Evolutionary conservation across 805 yeast genomes (phyloP).

Genomic region (Candida cerambycidarum): DNA sequence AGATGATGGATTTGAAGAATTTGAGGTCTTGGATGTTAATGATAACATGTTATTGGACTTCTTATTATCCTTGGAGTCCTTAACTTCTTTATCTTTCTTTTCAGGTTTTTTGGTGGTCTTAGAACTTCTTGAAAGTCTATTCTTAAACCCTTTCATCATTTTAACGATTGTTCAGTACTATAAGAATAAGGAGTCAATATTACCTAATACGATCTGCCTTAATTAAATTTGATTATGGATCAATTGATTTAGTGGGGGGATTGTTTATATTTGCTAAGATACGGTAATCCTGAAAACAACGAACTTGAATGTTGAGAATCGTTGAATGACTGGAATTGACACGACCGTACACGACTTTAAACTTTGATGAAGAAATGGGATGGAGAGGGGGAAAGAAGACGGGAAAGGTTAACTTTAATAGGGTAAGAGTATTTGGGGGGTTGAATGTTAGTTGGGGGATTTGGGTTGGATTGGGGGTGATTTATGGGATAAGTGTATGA

Average conservation of each 20-base stretch:
- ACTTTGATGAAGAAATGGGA: no score
- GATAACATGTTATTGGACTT: conserved; percentile 7
- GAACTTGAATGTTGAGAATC: conserved; percentile 7
- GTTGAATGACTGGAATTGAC: conserved; percentile 5
- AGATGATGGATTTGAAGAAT: conserved; percentile 19
- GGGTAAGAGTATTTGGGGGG: not conserved
- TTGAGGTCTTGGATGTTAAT: conserved; percentile 17
- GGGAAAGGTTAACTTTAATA: not conserved
- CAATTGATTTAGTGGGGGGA: no score
- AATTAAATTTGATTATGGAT: no score
- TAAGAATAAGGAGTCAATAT: no score
- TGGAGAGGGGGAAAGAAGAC: not conserved
- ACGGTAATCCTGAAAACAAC: conserved; percentile 1
- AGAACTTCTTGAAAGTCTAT: conserved; percentile 42
- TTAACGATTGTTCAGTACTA: conserved; percentile 10
- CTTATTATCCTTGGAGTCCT: conserved; percentile 18
- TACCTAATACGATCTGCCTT: no score
- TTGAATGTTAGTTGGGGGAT: no score
- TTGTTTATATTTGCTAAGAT: no score
- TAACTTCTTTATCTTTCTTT: conserved; percentile 31
- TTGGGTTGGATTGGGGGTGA: no score
- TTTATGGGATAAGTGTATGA: no score
- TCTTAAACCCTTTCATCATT: conserved; percentile 50
- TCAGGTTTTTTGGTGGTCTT: conserved; percentile 34
- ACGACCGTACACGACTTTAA: conserved; percentile 2